phyloP scores from a whole-genome alignment of 176 grass and related monocot genomes.

The Bromus sterilis region DNA sequence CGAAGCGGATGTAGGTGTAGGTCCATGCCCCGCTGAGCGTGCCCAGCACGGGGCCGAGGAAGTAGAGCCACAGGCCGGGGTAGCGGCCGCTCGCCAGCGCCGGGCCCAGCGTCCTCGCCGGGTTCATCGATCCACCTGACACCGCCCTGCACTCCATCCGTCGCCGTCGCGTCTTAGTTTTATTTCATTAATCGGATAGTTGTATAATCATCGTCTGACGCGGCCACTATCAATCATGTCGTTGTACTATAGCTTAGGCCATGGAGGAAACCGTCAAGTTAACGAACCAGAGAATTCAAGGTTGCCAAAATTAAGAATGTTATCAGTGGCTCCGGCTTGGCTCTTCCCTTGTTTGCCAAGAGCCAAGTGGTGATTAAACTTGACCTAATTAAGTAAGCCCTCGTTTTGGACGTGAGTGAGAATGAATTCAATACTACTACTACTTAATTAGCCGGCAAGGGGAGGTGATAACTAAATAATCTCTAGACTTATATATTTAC shows the following conservation, averaged over 20 bases:
- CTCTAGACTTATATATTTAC: conserved; percentile 32
- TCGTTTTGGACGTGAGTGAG: not conserved
- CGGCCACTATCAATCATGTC: not conserved
- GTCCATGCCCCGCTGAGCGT: conserved; percentile 62
- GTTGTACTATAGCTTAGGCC: not conserved
- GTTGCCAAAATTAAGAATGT: not conserved
- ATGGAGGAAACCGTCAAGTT: not conserved
- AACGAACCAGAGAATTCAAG: not conserved
- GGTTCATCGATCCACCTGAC: conserved; percentile 98
- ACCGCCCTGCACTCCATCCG: conserved; percentile 72
- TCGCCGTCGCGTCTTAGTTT: conserved; percentile 31
- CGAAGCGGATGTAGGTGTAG: conserved; percentile 66
- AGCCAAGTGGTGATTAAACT: conserved; percentile 9
- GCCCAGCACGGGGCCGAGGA: conserved; percentile 69
- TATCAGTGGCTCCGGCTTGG: not conserved
- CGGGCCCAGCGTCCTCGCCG: conserved; percentile 84
- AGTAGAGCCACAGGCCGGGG: conserved; percentile 84
- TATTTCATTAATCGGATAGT: not conserved
- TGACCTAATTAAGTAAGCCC: not conserved
- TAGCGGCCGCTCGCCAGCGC: conserved; percentile 77
- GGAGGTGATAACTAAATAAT: not conserved
- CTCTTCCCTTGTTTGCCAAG: not conserved
- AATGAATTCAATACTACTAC: not conserved
- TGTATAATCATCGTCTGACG: not conserved
- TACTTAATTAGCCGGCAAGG: not conserved